Conservation (phyloP, 768 basidiomycete species). For the Pulveroboletus sp. region DNA sequence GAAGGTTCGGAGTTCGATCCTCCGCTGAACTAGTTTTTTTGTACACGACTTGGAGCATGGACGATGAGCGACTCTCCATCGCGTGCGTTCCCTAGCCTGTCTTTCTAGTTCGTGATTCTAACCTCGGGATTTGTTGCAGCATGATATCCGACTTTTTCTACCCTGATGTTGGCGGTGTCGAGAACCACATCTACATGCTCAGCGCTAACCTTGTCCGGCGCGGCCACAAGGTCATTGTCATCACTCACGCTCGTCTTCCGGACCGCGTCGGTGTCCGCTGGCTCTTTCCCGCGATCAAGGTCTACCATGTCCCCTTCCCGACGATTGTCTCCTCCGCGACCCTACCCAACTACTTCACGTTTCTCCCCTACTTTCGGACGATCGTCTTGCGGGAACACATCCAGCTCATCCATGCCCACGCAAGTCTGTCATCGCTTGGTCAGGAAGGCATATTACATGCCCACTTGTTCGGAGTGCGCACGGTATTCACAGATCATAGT, state of each 20-base stretch:
- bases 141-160: conserved; percentile 98
- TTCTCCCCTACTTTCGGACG: conserved; percentile 85
- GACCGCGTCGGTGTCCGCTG: conserved; percentile 87
- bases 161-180: conserved; percentile 91
- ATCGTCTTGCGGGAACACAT: conserved; percentile 86
- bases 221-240: conserved; percentile 92
- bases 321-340: conserved; percentile 92
- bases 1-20: conserved; percentile 37
- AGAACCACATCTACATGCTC: conserved; percentile 94
- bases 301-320: conserved; percentile 89
- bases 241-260: conserved; percentile 88
- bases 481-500: conserved; percentile 96
- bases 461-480: conserved; percentile 79
- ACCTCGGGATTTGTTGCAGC: conserved; percentile 39
- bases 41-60: too few relatives aligned
- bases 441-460: conserved; percentile 92
- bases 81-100: conserved; percentile 18
- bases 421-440: conserved; percentile 82
- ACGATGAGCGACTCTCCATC: conserved; percentile 27
- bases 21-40: conserved; percentile 32
- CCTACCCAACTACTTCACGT: conserved; percentile 89
- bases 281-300: conserved; percentile 82
- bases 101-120: not conserved
- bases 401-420: conserved; percentile 87
- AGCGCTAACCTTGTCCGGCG: conserved; percentile 73